A percentile compares a stretch with the other conserved stretches of the same genome.
These are phyloP conservation scores for Teratosphaeria nubilosa DNA, from an alignment of 2,329 filamentous ascomycete genomes.

Conservation along the genomic window DNA sequence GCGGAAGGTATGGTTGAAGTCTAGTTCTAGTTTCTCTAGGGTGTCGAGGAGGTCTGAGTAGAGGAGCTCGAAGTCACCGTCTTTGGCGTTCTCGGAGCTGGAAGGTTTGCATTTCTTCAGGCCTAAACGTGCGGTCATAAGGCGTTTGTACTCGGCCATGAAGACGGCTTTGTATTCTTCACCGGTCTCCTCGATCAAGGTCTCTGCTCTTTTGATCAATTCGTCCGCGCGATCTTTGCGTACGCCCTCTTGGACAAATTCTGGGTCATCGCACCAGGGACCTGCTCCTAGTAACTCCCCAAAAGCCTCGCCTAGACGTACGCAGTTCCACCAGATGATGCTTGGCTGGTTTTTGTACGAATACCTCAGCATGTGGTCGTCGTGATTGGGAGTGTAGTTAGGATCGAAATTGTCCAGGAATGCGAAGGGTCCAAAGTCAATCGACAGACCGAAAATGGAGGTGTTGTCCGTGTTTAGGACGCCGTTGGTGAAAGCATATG, in stretches of 20 bases:
- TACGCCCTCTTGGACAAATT: slow-evolving; percentile 65
- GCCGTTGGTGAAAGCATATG: slow-evolving; percentile 98
- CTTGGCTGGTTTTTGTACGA: slow-evolving; percentile 89
- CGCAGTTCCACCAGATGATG: slow-evolving; percentile 98
- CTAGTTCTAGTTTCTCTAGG: slow-evolving; percentile 70
- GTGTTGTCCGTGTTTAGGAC: slow-evolving; percentile 98
- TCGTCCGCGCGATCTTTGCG: slow-evolving; percentile 55
- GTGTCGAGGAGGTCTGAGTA: slow-evolving; percentile 77
- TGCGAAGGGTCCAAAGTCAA: slow-evolving; percentile 94
- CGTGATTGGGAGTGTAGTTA: slow-evolving; percentile 89
- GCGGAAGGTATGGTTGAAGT: slow-evolving; percentile 93
- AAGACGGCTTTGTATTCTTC: slow-evolving; percentile 87
- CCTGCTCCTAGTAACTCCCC: slow-evolving; percentile 82
- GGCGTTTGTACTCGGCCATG: slow-evolving; percentile 73
- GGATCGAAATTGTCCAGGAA: slow-evolving; percentile 98
- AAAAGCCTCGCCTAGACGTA: slow-evolving; percentile 77
- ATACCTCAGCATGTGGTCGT: slow-evolving; percentile 80
- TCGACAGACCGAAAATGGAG: slow-evolving; percentile 74
- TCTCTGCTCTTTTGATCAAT: slow-evolving; percentile 72
- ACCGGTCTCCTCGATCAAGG: slow-evolving; percentile 65
- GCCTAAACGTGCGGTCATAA: slow-evolving; percentile 74
- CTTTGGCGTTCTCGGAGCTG: slow-evolving; percentile 14
- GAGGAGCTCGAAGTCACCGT: slow-evolving; percentile 67
- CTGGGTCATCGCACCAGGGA: slow-evolving; percentile 56
- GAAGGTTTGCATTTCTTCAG: slow-evolving; percentile 50